Evolutionary conservation across 768 basidiomycete genomes (phyloP).

Genomic region (Termitomyces bulborhizus): DNA sequence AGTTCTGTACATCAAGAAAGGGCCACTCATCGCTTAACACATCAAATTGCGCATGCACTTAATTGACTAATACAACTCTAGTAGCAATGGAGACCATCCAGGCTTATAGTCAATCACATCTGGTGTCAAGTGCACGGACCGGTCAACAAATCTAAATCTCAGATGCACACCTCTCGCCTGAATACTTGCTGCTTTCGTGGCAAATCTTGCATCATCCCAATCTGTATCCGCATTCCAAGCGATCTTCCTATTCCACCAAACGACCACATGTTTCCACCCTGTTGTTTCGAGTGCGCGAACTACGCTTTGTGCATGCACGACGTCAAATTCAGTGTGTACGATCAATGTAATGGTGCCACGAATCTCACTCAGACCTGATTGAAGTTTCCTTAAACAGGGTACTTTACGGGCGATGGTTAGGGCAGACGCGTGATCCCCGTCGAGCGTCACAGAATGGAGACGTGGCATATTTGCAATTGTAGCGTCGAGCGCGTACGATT

Average conservation of each 20-base stretch:
- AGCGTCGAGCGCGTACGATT: conserved; percentile 1
- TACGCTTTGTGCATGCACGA: neutral
- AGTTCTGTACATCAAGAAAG: too few relatives aligned
- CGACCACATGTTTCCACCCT: conserved; percentile 2
- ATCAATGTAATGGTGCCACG: neutral
- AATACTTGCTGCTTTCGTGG: neutral
- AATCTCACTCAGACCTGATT: neutral
- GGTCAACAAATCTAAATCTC: conserved; percentile 2
- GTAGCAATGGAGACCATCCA: neutral
- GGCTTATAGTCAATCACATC: conserved; percentile 1
- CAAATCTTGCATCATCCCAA: conserved; percentile 2
- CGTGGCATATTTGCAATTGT: neutral
- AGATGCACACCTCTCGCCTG: neutral
- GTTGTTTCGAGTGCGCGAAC: neutral
- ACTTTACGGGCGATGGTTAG: neutral
- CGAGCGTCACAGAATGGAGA: neutral
- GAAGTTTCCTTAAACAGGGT: neutral
- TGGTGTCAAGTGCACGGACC: neutral
- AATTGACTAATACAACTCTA: neutral
- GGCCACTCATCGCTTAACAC: too few relatives aligned
- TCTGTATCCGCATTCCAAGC: neutral
- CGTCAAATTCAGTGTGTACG: conserved; percentile 1
- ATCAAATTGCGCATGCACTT: too few relatives aligned
- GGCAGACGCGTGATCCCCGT: conserved; percentile 2
- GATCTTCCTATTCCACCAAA: conserved; percentile 7